These are phyloP conservation scores for Thalia dealbata DNA, from an alignment of 176 grass and related monocot species.

Conservation along the genomic window DNA sequence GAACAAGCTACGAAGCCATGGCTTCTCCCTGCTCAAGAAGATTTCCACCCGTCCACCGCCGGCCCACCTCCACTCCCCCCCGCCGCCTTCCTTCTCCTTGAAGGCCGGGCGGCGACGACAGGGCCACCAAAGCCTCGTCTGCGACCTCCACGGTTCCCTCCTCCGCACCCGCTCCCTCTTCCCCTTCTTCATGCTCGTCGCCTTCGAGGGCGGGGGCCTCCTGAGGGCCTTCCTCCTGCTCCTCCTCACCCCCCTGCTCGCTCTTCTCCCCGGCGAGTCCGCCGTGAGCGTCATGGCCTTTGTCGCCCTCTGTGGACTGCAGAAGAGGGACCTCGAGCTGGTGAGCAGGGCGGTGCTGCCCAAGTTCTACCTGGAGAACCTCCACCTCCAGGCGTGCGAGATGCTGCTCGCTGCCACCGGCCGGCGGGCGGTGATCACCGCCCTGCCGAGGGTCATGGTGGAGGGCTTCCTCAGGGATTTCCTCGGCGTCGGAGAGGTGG, in stretches of 20 bases:
- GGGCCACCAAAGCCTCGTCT: constrained; percentile 29
- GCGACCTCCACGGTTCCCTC: constrained; percentile 47
- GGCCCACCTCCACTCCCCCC: constrained; percentile 5
- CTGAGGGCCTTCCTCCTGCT: constrained; percentile 52
- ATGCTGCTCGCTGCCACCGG: constrained; percentile 29
- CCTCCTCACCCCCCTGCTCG: constrained; percentile 36
- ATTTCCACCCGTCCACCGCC: background rate
- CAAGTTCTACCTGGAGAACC: constrained; percentile 65
- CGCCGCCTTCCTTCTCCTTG: constrained; percentile 16
- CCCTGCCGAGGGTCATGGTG: constrained; percentile 51
- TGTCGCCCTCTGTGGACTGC: constrained; percentile 54
- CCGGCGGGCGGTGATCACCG: constrained; percentile 46
- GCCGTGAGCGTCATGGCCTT: constrained; percentile 50
- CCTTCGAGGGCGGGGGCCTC: constrained; percentile 68
- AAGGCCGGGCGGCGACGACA: constrained; percentile 6
- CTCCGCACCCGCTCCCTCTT: constrained; percentile 39
- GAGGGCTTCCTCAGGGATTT: constrained; percentile 67
- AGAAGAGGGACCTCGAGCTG: constrained; percentile 37
- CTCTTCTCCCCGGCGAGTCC: constrained; percentile 24
- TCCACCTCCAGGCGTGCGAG: constrained; percentile 48
- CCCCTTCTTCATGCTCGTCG: constrained; percentile 96
- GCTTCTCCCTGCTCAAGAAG: constrained; percentile 32
- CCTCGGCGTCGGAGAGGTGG: constrained; percentile 42
- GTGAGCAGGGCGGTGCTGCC: constrained; percentile 57
- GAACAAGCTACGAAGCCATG: constrained; percentile 35